Evolutionary conservation across 2,329 filamentous ascomycete species (phyloP).

Genomic region (Nectriaceae sp.): DNA sequence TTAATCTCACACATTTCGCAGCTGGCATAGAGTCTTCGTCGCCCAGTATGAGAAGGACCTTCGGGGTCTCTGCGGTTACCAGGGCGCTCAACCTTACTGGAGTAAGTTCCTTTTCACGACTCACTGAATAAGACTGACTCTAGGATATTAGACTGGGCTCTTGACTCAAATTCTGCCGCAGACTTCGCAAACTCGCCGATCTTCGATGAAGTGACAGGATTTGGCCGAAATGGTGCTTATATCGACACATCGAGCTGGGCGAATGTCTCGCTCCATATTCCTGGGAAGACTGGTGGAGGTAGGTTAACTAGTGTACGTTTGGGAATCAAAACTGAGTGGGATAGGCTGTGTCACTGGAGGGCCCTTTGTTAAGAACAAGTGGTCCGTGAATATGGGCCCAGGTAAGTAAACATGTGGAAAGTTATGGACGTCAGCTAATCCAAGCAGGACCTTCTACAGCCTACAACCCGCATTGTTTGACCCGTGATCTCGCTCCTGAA

Average conservation of each 20-base stretch:
- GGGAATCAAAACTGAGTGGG: too few relatives aligned
- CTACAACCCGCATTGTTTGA: constrained; percentile 36
- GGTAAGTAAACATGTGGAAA: constrained; percentile 5
- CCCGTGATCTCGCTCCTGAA: constrained; percentile 30
- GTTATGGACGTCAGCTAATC: not conserved
- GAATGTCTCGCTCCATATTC: constrained; percentile 15
- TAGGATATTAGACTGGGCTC: constrained; percentile 11
- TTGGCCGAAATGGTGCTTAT: constrained; percentile 28
- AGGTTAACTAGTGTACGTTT: not conserved
- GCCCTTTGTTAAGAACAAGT: constrained; percentile 18
- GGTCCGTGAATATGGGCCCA: constrained; percentile 17
- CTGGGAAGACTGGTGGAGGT: constrained; percentile 15
- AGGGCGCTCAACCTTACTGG: constrained; percentile 25
- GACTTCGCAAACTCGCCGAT: constrained; percentile 25
- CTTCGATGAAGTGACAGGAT: constrained; percentile 33
- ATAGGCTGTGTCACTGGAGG: constrained; percentile 22
- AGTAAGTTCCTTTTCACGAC: not conserved
- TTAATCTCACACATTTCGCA: constrained; percentile 1
- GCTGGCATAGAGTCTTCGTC: constrained; percentile 17
- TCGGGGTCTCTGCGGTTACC: constrained; percentile 18
- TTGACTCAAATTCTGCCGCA: constrained; percentile 12
- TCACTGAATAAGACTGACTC: not conserved
- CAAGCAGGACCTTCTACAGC: not conserved
- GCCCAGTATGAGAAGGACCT: constrained; percentile 24
- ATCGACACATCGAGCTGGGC: constrained; percentile 14